A percentile compares a stretch with the other conserved stretches of the same genome.
Evolutionary conservation across 208 protist genomes (phyloP).

Genomic region (Wallacemonas sp.): DNA sequence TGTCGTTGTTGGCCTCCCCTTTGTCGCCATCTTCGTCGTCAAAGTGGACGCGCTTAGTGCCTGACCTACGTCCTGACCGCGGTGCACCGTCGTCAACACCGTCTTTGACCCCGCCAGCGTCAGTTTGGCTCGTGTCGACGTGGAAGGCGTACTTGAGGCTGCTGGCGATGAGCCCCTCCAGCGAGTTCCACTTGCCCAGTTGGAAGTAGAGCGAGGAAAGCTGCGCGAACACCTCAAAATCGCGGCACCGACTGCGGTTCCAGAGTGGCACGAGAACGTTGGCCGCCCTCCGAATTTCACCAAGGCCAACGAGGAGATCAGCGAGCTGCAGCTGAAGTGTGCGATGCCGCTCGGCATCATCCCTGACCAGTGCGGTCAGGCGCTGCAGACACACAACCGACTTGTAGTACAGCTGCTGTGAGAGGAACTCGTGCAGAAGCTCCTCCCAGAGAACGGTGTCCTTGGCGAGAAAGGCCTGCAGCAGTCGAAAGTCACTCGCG

Average conservation of each 20-base stretch:
- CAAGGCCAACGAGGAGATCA: constrained; percentile 84
- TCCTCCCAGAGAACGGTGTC: constrained; percentile 85
- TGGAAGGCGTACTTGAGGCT: constrained; percentile 82
- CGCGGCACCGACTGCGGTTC: constrained; percentile 70
- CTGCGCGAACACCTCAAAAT: constrained; percentile 90
- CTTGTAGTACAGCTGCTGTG: constrained; percentile 83
- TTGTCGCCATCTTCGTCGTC: constrained; percentile 42
- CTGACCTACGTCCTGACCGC: too few relatives aligned
- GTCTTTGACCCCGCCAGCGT: too few relatives aligned
- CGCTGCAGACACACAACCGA: constrained; percentile 85
- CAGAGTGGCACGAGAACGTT: constrained; percentile 75
- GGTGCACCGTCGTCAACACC: too few relatives aligned
- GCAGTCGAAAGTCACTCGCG: constrained; percentile 82
- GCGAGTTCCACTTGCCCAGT: constrained; percentile 78
- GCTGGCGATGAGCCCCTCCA: constrained; percentile 78
- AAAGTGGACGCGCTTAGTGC: constrained; percentile 68
- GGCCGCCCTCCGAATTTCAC: constrained; percentile 70
- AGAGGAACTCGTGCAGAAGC: constrained; percentile 84
- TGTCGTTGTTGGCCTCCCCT: too few relatives aligned
- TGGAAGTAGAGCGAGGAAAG: constrained; percentile 90
- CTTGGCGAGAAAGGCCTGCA: constrained; percentile 85
- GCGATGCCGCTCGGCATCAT: constrained; percentile 56
- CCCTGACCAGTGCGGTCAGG: constrained; percentile 67
- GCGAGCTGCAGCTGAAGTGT: constrained; percentile 82
- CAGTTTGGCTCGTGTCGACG: too few relatives aligned